These are phyloP conservation scores for Fomes fomentarius DNA, from an alignment of 1,284 basidiomycete species.

Conservation along the genomic window DNA sequence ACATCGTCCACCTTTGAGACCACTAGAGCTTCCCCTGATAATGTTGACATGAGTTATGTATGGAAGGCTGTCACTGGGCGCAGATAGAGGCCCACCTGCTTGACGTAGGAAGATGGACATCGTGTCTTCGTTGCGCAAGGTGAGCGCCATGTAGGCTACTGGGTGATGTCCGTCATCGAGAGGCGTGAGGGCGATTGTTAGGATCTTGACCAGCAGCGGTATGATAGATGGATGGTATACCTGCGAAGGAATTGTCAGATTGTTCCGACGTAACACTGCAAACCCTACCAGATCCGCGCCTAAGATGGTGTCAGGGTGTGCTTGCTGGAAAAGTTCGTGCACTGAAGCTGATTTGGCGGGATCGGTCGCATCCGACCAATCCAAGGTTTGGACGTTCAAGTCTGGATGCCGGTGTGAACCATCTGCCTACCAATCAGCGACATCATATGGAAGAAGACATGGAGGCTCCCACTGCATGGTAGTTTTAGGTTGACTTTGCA, in stretches of 20 bases:
- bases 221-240: slow-evolving; percentile 71
- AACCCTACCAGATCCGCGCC: slow-evolving; percentile 70
- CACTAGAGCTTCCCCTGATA: slow-evolving; percentile 5
- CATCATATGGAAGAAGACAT: not conserved
- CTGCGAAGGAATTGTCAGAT: slow-evolving; percentile 38
- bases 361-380: slow-evolving; percentile 67
- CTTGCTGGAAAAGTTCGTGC: slow-evolving; percentile 41
- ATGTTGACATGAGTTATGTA: no score
- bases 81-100: slow-evolving; percentile 35
- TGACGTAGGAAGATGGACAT: slow-evolving; percentile 41
- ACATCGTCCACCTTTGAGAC: slow-evolving; percentile 3
- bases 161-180: slow-evolving; percentile 8
- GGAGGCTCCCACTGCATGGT: slow-evolving; percentile 59
- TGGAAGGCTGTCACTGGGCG: no score
- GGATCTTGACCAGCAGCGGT: slow-evolving; percentile 54
- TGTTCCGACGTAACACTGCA: no score
- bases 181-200: slow-evolving; percentile 50
- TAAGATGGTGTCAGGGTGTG: slow-evolving; percentile 58
- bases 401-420: slow-evolving; percentile 49
- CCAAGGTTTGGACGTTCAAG: slow-evolving; percentile 49
- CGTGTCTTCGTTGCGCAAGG: slow-evolving; percentile 52
- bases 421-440: slow-evolving; percentile 40
- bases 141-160: slow-evolving; percentile 59
- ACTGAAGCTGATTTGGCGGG: slow-evolving; percentile 27
- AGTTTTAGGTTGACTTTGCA: slow-evolving; percentile 61